These are phyloP conservation scores for Phytophthora crassamura DNA, from an alignment of 352 stramenopile species.

Conservation along the genomic window DNA sequence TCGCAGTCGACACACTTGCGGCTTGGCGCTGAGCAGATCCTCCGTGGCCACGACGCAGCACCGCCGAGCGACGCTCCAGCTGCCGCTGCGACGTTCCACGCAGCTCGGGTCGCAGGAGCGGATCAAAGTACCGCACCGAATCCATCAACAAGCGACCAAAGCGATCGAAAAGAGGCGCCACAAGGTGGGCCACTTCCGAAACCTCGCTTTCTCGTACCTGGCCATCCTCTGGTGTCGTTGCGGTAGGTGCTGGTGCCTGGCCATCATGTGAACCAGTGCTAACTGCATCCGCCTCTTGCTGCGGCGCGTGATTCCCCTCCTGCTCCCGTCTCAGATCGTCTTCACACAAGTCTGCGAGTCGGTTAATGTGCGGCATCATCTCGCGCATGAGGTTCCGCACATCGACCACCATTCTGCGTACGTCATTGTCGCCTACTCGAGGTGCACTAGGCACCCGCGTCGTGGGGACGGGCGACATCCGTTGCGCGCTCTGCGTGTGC, in stretches of 20 bases:
- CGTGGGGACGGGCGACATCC: constrained; percentile 64
- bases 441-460: constrained; percentile 66
- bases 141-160: constrained; percentile 80
- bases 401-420: constrained; percentile 58
- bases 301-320: neutral
- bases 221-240: neutral
- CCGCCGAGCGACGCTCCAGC: constrained; percentile 34
- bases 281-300: neutral
- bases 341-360: constrained; percentile 69
- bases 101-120: constrained; percentile 65
- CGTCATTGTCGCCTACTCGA: constrained; percentile 45
- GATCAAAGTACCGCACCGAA: constrained; percentile 65
- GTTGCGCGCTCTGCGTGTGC: constrained; percentile 50
- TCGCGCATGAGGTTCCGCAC: constrained; percentile 74
- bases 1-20: constrained; percentile 20
- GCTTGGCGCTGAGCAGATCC: constrained; percentile 16
- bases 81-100: constrained; percentile 44
- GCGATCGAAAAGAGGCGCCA: constrained; percentile 82
- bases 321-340: constrained; percentile 31
- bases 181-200: constrained; percentile 71
- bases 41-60: constrained; percentile 22
- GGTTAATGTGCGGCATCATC: constrained; percentile 75
- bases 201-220: constrained; percentile 41
- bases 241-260: neutral
- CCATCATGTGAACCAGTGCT: no score